These are phyloP conservation scores for Trypanosoma congolense DNA, from an alignment of 208 protist species.

Conservation along the genomic window DNA sequence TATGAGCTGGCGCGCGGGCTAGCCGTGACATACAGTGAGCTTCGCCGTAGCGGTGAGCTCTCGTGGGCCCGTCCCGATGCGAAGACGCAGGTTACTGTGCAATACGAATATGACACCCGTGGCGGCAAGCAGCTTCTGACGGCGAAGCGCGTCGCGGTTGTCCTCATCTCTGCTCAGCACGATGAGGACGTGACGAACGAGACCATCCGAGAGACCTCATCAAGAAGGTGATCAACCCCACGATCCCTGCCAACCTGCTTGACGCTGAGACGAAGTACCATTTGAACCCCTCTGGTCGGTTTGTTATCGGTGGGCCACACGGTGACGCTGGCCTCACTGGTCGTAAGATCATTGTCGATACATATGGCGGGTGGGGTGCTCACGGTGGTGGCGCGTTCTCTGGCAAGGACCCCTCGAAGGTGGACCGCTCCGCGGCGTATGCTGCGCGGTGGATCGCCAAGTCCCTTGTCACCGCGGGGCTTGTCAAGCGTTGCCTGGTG, in stretches of 20 bases:
- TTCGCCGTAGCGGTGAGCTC: not conserved
- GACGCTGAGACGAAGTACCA: not conserved
- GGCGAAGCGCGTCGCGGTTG: not conserved
- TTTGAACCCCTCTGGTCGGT: not conserved
- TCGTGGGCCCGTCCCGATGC: not conserved
- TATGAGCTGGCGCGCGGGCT: constrained; percentile 33
- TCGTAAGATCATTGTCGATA: not conserved
- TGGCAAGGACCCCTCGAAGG: not conserved
- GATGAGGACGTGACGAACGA: not conserved
- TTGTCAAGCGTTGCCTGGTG: not conserved
- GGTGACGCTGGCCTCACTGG: not conserved
- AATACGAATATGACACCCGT: not conserved
- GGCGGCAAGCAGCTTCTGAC: constrained; percentile 1
- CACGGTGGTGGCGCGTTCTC: not conserved
- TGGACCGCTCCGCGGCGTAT: not conserved
- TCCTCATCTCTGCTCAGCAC: constrained; percentile 2
- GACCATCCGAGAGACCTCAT: not conserved
- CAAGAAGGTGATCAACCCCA: not conserved
- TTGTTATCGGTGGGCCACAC: not conserved
- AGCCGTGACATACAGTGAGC: not conserved
- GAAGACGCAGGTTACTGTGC: not conserved
- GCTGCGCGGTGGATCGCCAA: constrained; percentile 1
- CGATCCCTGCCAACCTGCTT: not conserved
- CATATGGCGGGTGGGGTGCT: not conserved
- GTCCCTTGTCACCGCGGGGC: not conserved